phyloP scores from a whole-genome alignment of 108 stramenopile genomes.

The Discostella stelligeroides region DNA sequence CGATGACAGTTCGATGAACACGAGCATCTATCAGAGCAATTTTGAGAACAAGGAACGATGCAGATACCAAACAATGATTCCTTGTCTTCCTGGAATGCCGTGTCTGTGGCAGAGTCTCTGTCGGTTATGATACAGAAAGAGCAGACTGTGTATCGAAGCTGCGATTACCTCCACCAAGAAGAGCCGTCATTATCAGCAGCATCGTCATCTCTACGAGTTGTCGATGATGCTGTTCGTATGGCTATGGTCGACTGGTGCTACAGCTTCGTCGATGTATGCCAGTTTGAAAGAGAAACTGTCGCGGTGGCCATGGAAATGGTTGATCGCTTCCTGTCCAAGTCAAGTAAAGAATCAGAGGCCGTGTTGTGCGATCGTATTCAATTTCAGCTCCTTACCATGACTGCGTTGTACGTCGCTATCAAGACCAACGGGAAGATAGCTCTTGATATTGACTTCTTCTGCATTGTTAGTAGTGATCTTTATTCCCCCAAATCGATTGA shows the following conservation, averaged over 20 bases:
- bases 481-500: slow-evolving; percentile 54
- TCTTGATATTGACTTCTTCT: slow-evolving; percentile 49
- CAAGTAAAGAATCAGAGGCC: slow-evolving; percentile 11
- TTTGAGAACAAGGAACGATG: no score
- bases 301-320: slow-evolving; percentile 55
- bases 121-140: not conserved
- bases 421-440: slow-evolving; percentile 60
- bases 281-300: slow-evolving; percentile 61
- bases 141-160: not conserved
- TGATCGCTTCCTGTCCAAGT: slow-evolving; percentile 55
- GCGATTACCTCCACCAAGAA: not conserved
- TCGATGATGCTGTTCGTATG: slow-evolving; percentile 7
- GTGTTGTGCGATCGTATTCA: slow-evolving; percentile 20
- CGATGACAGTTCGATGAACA: no score
- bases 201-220: not conserved
- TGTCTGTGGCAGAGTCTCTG: not conserved
- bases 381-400: slow-evolving; percentile 62
- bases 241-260: slow-evolving; percentile 63
- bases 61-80: not conserved
- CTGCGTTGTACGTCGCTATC: slow-evolving; percentile 58
- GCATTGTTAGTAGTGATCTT: slow-evolving; percentile 49
- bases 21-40: no score
- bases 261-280: slow-evolving; percentile 47
- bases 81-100: not conserved
- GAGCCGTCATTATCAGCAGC: not conserved